Percentiles rank a stretch among this genome's conserved stretches.
These are phyloP conservation scores for Alnus glutinosa DNA, from an alignment of 306 rosid species.

Conservation along the genomic window DNA sequence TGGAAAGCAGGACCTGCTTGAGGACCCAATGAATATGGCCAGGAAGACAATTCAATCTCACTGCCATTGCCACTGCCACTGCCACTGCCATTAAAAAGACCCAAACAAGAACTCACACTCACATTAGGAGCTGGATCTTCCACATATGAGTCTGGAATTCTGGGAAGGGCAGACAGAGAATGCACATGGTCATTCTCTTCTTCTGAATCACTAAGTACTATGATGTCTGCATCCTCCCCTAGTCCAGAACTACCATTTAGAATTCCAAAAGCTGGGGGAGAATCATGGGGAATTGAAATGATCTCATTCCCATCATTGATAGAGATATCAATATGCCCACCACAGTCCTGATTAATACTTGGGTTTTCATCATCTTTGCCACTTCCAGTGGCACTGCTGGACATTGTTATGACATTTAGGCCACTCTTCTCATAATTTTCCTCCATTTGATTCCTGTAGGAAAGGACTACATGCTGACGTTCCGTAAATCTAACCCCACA, in stretches of 20 bases:
- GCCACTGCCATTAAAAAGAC: constrained; percentile 42
- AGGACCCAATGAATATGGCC: constrained; percentile 74
- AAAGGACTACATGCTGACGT: constrained; percentile 56
- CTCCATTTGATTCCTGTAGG: constrained; percentile 59
- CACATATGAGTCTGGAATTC: constrained; percentile 53
- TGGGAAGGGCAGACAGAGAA: constrained; percentile 47
- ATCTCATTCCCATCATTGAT: constrained; percentile 71
- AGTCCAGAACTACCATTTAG: constrained; percentile 53
- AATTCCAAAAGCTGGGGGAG: constrained; percentile 62
- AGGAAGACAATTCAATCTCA: constrained; percentile 58
- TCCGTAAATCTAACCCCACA: constrained; percentile 70
- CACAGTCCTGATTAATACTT: constrained; percentile 83
- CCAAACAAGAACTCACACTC: constrained; percentile 64
- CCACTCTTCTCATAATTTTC: constrained; percentile 56
- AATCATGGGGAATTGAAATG: constrained; percentile 61
- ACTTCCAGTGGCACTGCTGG: constrained; percentile 94
- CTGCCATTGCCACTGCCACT: constrained; percentile 41
- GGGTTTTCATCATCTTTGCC: constrained; percentile 85
- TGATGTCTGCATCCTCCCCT: constrained; percentile 59
- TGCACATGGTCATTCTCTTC: constrained; percentile 66
- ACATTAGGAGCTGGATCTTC: constrained; percentile 60
- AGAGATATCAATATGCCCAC: constrained; percentile 60
- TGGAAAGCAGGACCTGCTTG: constrained; percentile 78
- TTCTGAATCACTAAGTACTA: constrained; percentile 92
- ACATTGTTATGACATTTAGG: constrained; percentile 82